These are phyloP conservation scores for Saccharomyces hybrid DNA, from an alignment of 1,139 yeast species.

Conservation along the genomic window DNA sequence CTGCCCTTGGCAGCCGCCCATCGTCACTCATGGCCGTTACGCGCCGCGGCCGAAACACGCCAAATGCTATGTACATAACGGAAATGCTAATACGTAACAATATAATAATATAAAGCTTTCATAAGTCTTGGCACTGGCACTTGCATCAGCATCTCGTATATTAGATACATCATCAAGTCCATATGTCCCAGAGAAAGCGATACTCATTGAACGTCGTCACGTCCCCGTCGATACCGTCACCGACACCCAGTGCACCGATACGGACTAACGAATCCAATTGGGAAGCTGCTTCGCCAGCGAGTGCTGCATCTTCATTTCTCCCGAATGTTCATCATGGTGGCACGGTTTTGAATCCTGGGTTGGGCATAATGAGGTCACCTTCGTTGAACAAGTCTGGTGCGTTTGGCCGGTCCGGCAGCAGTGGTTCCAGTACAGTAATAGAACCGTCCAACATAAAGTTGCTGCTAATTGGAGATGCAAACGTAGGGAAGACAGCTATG, in stretches of 20 bases:
- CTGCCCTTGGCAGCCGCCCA: background rate
- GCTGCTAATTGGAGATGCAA: conserved; percentile 36
- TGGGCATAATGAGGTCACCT: background rate
- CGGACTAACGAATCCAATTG: background rate
- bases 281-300: background rate
- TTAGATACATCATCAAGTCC: background rate
- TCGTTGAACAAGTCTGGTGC: conserved; percentile 4
- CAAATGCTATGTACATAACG: background rate
- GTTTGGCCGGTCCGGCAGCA: conserved; percentile 6
- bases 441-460: conserved; percentile 31
- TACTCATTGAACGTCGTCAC: conserved; percentile 4
- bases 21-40: background rate
- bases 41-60: conserved; percentile 1
- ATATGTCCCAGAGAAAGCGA: conserved; percentile 1
- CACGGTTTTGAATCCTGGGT: background rate
- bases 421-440: conserved; percentile 9
- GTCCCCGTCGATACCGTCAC: conserved; percentile 2
- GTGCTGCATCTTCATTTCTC: background rate
- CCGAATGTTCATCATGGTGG: background rate
- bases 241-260: conserved; percentile 1
- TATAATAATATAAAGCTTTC: background rate
- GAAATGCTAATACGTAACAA: background rate
- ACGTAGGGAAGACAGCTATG: conserved; percentile 39
- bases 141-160: background rate
- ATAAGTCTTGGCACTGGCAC: background rate